A percentile compares a stretch with the other conserved stretches of the same genome.
These are phyloP conservation scores for Hypomyces perniciosus DNA, from an alignment of 2,329 filamentous ascomycete species.

Conservation along the genomic window DNA sequence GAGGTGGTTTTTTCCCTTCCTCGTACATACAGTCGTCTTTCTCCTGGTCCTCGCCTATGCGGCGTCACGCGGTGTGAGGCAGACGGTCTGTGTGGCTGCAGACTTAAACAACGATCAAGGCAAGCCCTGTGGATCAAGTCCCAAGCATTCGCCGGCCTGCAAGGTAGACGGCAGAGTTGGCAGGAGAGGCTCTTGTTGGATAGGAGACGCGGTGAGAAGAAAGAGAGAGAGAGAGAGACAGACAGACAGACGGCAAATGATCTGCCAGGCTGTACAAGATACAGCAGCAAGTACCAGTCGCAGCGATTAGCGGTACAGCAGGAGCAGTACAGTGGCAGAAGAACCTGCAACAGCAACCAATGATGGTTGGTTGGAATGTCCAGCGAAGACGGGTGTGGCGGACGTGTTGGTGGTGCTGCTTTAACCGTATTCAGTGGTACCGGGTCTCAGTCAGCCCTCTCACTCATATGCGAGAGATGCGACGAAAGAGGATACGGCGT, in stretches of 20 bases:
- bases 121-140: too few relatives aligned
- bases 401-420: slow-evolving; percentile 5
- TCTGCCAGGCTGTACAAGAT: background rate
- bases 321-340: background rate
- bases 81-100: background rate
- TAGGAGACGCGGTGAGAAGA: background rate
- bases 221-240: background rate
- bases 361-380: slow-evolving; percentile 8
- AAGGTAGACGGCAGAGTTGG: too few relatives aligned
- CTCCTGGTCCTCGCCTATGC: background rate
- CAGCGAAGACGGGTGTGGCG: slow-evolving; percentile 8
- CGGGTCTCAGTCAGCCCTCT: background rate
- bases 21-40: background rate
- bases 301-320: background rate
- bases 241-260: background rate
- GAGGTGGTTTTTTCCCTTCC: background rate
- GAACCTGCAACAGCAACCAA: background rate
- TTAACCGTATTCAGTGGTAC: slow-evolving; percentile 9
- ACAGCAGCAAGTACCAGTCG: background rate
- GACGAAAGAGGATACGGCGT: background rate
- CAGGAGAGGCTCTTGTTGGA: too few relatives aligned
- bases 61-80: background rate
- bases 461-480: background rate
- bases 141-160: background rate
- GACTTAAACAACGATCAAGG: background rate